Base-by-base conservation (phyloP, 805 yeast genomes). In the Candida tammaniensis region DNA sequence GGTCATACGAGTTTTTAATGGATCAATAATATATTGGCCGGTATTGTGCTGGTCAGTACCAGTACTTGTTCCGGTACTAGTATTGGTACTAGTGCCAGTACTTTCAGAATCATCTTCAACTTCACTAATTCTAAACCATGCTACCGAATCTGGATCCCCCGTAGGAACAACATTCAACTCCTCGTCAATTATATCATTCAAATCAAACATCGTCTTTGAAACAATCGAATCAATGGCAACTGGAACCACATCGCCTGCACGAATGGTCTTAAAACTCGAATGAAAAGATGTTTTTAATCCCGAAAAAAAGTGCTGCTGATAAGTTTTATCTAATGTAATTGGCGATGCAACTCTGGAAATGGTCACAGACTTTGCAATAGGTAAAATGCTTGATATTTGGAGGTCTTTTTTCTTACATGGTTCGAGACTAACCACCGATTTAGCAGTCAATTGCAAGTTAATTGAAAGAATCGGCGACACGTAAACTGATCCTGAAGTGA, bases 121-220 rank as follows among this genome's bases (percentile, higher is more conserved):
- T 5, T 74, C 81, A 2, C 75, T 67, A 2, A 91, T 74, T 45
- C 75, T 76, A 57, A 88, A 91, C 96, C 96, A 91, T 0, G 88
- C 95, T 13, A 89, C 72, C 0, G 76, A 65, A 52, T 88, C 86
- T 1, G 85, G 78, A 15, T 68, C 68, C 0, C 86, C 86, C 3
- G 63, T 57, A 0, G 88, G 87, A 2, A 76, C 58, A 4, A 68
- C 60, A 4, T 44, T 44, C 9, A 38, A 47, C 2, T 40, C 52
- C 1, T 54, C 57, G 44, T 52, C 66, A 17, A 16, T 27, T n/a
- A n/a, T n/a, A 9, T 33, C 33, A 11, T 25, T 35, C 4, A 66
- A 57, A 15, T 59, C 63, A 44, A 68, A 71, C 46, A 82, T 49
- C 1, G 86, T 68, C 42, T 70, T 70, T 0, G 94, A 80, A 16